phyloP scores from a whole-genome alignment of 495 filamentous ascomycete species.

The Terfezia claveryi region DNA sequence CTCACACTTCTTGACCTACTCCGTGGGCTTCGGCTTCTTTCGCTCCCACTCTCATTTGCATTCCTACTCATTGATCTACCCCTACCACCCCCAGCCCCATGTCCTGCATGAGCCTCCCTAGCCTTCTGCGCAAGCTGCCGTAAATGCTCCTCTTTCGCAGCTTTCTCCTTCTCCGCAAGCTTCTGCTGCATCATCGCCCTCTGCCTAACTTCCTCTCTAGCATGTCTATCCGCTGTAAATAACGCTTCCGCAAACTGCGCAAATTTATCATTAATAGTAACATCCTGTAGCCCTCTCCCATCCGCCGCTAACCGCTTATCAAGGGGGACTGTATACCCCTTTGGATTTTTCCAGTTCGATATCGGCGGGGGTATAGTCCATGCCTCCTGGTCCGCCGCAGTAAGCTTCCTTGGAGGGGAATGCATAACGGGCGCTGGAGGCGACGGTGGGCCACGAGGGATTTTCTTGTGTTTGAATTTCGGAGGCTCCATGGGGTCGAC shows the following conservation, averaged over 20 bases:
- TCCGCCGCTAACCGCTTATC: slow-evolving; percentile 96
- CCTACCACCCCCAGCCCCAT: slow-evolving; percentile 31
- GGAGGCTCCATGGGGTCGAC: slow-evolving; percentile 95
- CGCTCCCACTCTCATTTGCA: slow-evolving; percentile 23
- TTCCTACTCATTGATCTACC: slow-evolving; percentile 30
- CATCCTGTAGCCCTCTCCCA: slow-evolving; percentile 77
- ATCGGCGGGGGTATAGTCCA: slow-evolving; percentile 92
- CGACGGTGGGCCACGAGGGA: slow-evolving; percentile 78
- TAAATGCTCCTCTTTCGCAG: slow-evolving; percentile 79
- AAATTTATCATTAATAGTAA: slow-evolving; percentile 97
- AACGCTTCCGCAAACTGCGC: slow-evolving; percentile 88
- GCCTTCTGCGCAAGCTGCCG: slow-evolving; percentile 79
- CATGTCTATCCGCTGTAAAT: slow-evolving; percentile 83
- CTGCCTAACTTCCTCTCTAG: slow-evolving; percentile 83
- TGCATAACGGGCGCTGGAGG: slow-evolving; percentile 91
- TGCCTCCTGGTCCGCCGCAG: slow-evolving; percentile 87
- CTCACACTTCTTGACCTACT: slow-evolving; percentile 26
- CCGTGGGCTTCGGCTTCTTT: slow-evolving; percentile 10
- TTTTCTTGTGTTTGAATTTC: slow-evolving; percentile 97
- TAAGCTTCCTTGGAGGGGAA: slow-evolving; percentile 82
- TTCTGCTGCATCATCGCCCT: slow-evolving; percentile 88
- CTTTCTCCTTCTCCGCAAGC: slow-evolving; percentile 88
- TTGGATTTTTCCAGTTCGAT: slow-evolving; percentile 98
- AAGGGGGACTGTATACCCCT: slow-evolving; percentile 89
- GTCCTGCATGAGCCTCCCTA: slow-evolving; percentile 36